phyloP scores from a whole-genome alignment of 2,329 filamentous ascomycete species.

The Verticillium dahliae region DNA sequence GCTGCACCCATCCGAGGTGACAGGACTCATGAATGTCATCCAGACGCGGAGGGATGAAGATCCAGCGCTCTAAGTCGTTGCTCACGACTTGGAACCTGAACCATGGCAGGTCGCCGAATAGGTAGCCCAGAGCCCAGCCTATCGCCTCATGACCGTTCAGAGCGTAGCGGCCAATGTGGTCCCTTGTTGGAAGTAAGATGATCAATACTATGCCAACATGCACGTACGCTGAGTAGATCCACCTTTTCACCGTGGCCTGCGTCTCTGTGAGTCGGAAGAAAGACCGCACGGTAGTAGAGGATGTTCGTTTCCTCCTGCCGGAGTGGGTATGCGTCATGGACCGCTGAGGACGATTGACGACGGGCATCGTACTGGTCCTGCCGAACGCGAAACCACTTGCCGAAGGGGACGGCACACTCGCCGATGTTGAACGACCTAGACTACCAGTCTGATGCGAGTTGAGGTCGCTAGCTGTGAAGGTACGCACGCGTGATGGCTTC shows the following conservation, averaged over 20 bases:
- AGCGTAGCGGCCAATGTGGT: slow-evolving; percentile 60
- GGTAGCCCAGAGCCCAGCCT: slow-evolving; percentile 86
- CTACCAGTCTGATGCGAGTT: slow-evolving; percentile 2
- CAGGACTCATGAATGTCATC: slow-evolving; percentile 28
- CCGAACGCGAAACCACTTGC: slow-evolving; percentile 14
- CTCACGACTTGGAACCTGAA: slow-evolving; percentile 67
- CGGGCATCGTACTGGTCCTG: slow-evolving; percentile 48
- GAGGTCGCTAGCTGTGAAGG: slow-evolving; percentile 16
- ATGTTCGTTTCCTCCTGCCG: slow-evolving; percentile 58
- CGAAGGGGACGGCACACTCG: slow-evolving; percentile 11
- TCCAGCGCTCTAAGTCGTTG: slow-evolving; percentile 66
- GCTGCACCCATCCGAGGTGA: slow-evolving; percentile 54
- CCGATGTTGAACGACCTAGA: neutral
- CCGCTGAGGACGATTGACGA: slow-evolving; percentile 24
- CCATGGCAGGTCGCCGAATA: slow-evolving; percentile 70
- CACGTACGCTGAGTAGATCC: slow-evolving; percentile 74
- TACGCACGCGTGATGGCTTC: slow-evolving; percentile 17
- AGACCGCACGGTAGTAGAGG: slow-evolving; percentile 59
- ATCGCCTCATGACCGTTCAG: slow-evolving; percentile 72
- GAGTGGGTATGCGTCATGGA: slow-evolving; percentile 50
- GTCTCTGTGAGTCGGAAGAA: slow-evolving; percentile 75
- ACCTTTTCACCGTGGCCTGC: slow-evolving; percentile 72
- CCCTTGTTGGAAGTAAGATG: slow-evolving; percentile 65
- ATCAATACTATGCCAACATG: slow-evolving; percentile 62
- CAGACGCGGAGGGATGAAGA: slow-evolving; percentile 55